Evolutionary conservation across 1,284 basidiomycete genomes (phyloP), one percentile per base, ranked within the genome.

Genomic region (Tausonia pullulans): DNA sequence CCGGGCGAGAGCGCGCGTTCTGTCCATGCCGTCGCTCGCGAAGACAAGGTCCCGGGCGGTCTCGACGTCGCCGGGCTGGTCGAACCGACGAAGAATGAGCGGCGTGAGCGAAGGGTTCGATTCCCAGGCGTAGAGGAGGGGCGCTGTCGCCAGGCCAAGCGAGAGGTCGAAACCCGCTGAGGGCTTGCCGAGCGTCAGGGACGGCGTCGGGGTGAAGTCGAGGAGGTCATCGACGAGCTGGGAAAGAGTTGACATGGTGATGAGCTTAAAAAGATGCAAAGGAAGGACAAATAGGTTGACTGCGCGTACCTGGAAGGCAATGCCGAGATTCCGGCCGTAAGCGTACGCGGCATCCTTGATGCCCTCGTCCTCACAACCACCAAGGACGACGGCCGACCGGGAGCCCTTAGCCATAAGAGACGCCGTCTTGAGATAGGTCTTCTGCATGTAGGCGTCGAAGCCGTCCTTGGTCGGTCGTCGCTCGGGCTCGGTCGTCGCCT

Each of bases 341-440:
- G 86, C 88, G 77, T 98, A 98, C 14, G 95, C 95, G 16, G 89
- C 84, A 74, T 98, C 94, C 74, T 94, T 93, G 80, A 92, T 87
- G 27, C 87, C 76, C 70, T 93, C 89, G 0, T 77, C 78, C 7
- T 67, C 60, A 0, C 78, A 88, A 0, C 95, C 95, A 5, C 94
- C 95, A 0, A 98, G 81, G 4, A 95, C 86, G 5, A 92, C 90
- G 0, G 91, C 84, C 5, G 90, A 89, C 7, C 94, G 82, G 1
- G 90, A 87, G 3, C 87, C 87, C 76, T 98, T 98, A 1, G 93
- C 94, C 83, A 98, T 95, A 66, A 98, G 78, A 71, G 88, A 91
- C 14, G 95, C 95, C 5, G 93, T 96, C 79, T 98, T 98, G 72
- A 98, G 80, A 74, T 98, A 98, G 41, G 91, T 94, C 79, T 95